Evolutionary conservation across 257 asterid species (phyloP), one percentile per base, ranked within the genome.

Genomic region (Fraxinus pennsylvanica): DNA sequence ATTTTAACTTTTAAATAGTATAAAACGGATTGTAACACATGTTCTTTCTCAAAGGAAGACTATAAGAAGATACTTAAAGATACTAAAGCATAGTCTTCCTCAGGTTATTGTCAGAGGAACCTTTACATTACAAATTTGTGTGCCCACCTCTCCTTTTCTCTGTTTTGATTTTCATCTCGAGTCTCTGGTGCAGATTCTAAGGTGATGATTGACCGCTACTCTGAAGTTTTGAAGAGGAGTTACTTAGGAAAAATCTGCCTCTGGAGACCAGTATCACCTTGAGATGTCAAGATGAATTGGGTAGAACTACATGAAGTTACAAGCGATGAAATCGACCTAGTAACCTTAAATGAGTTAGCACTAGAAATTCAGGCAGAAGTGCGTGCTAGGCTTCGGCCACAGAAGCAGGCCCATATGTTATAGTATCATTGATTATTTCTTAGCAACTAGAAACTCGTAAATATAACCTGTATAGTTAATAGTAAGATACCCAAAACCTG

Each of bases 291-390:
- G 77, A 78, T 78, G 87, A 79, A 52, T 47, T 72, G 27, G 84
- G 90, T 72, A 84, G 68, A 29, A 70, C 73, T 80, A 68, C 79
- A 35, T 88, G 96, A 94, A 84, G 85, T 67, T 92, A 90, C 88
- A 86, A 82, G 80, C 76, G 88, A 92, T 76, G 96, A 92, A 85
- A 92, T 92, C 78, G 96, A 92, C 84, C 91, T 87, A 65, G 82
- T 78, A 66, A 86, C 91, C 76, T 68, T 94, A 84, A 90, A 80
- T 33, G 97, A 91, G 86, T 76, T 92, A 69, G 97, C 97, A 22
- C 77, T 78, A 10, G 92, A 91, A 81, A 91, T 94, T 73, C 99
- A 88, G 79, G 91, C 87, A 17, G 97, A 92, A 82, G 84, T 94
- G 61, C 91, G 87, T 19, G 94, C 90, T 41, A 90, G 85, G 88